Percentiles rank a stretch among this genome's conserved stretches.
Conservation (phyloP, 148 eudicot genomes). For the Chenopodium album region DNA sequence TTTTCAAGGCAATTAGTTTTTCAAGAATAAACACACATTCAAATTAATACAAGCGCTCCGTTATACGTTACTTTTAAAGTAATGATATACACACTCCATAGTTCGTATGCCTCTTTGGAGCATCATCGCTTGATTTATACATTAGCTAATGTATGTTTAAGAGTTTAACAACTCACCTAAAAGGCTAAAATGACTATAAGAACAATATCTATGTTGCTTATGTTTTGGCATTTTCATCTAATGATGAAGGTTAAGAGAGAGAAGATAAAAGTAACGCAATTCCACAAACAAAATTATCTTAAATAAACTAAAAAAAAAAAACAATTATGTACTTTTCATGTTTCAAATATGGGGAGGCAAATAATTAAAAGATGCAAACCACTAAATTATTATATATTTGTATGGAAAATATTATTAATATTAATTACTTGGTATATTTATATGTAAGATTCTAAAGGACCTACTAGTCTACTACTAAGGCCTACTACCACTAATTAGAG, state of each 20-base stretch:
- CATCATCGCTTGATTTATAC: too few relatives aligned
- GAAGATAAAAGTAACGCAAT: background rate
- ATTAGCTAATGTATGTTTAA: too few relatives aligned
- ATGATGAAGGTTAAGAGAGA: background rate
- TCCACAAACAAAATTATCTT: background rate
- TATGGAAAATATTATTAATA: too few relatives aligned
- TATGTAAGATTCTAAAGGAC: background rate
- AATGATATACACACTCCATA: too few relatives aligned
- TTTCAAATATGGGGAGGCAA: background rate
- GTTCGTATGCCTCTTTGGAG: too few relatives aligned
- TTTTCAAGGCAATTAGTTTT: too few relatives aligned
- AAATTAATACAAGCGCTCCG: too few relatives aligned
- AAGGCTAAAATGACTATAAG: background rate
- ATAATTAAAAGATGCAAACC: background rate
- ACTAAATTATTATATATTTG: background rate
- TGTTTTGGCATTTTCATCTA: background rate
- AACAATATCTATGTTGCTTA: too few relatives aligned
- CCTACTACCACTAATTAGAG: slow-evolving; percentile 10
- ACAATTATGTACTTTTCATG: background rate
- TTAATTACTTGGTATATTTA: background rate
- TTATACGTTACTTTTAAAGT: too few relatives aligned
- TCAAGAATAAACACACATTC: too few relatives aligned
- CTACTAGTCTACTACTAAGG: slow-evolving; percentile 12
- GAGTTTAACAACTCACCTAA: too few relatives aligned
- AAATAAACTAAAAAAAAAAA: background rate